phyloP scores from a whole-genome alignment of 2,329 filamentous ascomycete species.

The Colletotrichum magnum region DNA sequence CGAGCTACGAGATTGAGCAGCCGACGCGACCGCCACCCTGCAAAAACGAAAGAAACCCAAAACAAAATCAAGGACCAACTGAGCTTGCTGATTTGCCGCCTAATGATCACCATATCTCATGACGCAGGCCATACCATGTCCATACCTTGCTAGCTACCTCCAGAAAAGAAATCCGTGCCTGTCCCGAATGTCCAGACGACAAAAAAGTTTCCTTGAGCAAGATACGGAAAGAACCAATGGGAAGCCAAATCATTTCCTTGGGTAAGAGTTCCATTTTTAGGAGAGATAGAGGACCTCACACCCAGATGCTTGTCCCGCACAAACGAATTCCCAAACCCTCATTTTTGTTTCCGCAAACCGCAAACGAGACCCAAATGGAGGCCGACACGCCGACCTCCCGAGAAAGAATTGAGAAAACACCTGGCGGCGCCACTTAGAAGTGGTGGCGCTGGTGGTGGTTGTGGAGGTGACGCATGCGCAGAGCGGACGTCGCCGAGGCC shows the following conservation, averaged over 20 bases:
- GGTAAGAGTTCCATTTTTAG: constrained; percentile 18
- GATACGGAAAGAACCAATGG: constrained; percentile 38
- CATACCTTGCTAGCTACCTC: constrained; percentile 38
- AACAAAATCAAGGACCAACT: constrained; percentile 24
- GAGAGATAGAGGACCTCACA: constrained; percentile 27
- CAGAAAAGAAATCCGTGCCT: constrained; percentile 34
- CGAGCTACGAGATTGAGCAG: background rate
- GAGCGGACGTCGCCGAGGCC: constrained; percentile 46
- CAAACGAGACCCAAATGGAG: constrained; percentile 14
- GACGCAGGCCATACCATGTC: constrained; percentile 33
- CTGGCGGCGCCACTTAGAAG: constrained; percentile 18
- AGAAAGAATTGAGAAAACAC: constrained; percentile 17
- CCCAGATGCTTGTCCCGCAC: constrained; percentile 33
- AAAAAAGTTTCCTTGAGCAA: constrained; percentile 34
- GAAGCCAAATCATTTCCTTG: constrained; percentile 37
- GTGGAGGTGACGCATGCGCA: constrained; percentile 51
- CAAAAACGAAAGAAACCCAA: constrained; percentile 3
- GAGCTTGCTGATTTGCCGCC: constrained; percentile 37
- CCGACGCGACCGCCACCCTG: constrained; percentile 28
- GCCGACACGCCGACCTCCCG: background rate
- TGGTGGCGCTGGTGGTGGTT: constrained; percentile 53
- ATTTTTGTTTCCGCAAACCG: constrained; percentile 16
- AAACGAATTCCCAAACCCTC: constrained; percentile 25
- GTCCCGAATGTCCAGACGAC: constrained; percentile 39
- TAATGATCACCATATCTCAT: constrained; percentile 39